These are phyloP conservation scores for Penicillium vulpinum DNA, from an alignment of 2,329 filamentous ascomycete species.

Conservation along the genomic window DNA sequence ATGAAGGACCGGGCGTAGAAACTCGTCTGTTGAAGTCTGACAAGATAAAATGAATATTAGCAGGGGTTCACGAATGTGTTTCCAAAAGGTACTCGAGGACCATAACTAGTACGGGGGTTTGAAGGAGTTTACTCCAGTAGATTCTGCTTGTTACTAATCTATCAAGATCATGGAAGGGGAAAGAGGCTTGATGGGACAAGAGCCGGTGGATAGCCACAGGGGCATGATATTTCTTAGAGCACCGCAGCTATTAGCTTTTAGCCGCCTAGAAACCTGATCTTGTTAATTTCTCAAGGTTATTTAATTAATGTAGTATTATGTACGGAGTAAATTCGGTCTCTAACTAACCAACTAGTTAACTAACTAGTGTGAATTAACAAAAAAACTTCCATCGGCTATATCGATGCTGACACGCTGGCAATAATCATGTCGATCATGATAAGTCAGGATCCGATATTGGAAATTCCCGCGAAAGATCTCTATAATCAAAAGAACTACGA, in stretches of 20 bases:
- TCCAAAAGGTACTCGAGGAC: not conserved
- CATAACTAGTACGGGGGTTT: not conserved
- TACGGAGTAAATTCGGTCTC: no score
- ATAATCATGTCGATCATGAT: not conserved
- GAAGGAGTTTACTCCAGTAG: no score
- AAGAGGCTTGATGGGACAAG: not conserved
- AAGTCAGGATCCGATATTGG: no score
- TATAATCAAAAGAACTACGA: not conserved
- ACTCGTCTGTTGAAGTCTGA: not conserved
- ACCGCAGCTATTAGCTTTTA: not conserved
- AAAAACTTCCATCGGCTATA: no score
- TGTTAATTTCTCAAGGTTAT: no score
- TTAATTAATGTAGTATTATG: no score
- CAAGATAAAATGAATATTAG: not conserved
- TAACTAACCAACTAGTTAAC: no score
- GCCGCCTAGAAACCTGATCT: no score
- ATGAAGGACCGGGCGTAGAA: not conserved
- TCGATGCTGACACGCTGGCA: not conserved
- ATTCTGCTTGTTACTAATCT: no score
- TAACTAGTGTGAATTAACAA: no score
- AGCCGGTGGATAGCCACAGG: not conserved
- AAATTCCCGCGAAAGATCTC: not conserved
- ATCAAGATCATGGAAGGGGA: no score
- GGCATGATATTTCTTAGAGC: not conserved
- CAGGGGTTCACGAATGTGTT: not conserved